Evolutionary conservation across 2,329 filamentous ascomycete genomes (phyloP).

Genomic region (Aspergillus melleus): DNA sequence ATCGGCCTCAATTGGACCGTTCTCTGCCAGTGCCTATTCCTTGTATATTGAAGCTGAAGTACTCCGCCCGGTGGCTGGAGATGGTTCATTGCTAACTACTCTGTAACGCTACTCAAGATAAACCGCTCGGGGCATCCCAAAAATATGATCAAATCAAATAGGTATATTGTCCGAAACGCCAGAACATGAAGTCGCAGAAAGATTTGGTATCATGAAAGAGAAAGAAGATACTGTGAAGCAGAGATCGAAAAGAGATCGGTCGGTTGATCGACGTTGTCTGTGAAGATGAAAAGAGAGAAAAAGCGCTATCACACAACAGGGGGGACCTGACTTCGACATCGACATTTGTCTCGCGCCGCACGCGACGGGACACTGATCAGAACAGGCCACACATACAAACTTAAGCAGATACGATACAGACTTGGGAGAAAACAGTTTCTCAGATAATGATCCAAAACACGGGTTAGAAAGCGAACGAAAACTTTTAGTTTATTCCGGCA

Average conservation of each 20-base stretch:
- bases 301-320: constrained; percentile 23
- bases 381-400: constrained; percentile 21
- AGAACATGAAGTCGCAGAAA: constrained; percentile 7
- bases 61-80: no score
- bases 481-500: constrained; percentile 40
- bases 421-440: constrained; percentile 20
- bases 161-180: constrained; percentile 6
- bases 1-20: neutral
- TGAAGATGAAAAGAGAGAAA: constrained; percentile 13
- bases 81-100: neutral
- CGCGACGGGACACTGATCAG: constrained; percentile 14
- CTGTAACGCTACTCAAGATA: neutral
- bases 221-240: constrained; percentile 1
- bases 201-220: constrained; percentile 7
- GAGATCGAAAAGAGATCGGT: neutral
- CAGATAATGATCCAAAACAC: constrained; percentile 20
- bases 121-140: neutral
- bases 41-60: no score
- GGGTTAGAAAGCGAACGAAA: constrained; percentile 21
- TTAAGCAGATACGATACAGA: constrained; percentile 26
- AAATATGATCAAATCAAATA: neutral
- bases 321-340: neutral
- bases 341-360: constrained; percentile 4
- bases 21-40: neutral
- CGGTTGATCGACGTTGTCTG: neutral